Percentiles rank a stretch among this genome's conserved stretches.
Conservation (phyloP, 1,284 basidiomycete species). For the Papiliotrema laurentii region DNA sequence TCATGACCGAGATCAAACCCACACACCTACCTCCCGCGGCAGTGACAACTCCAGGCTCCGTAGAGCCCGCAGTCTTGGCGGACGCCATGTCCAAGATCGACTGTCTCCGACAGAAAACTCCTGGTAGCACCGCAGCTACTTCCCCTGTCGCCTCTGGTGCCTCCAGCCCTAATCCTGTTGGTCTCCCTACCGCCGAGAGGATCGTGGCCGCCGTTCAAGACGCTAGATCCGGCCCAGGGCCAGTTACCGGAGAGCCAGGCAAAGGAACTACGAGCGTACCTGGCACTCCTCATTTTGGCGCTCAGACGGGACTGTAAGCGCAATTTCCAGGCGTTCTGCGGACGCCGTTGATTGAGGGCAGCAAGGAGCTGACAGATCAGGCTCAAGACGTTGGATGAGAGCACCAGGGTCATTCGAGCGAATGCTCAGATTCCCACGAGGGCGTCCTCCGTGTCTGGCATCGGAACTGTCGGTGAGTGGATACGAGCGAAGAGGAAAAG, state of each 20-base stretch:
- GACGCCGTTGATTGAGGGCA: background rate
- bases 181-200: slow-evolving; percentile 7
- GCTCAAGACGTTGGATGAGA: slow-evolving; percentile 44
- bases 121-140: slow-evolving; percentile 17
- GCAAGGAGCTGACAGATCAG: slow-evolving; percentile 14
- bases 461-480: slow-evolving; percentile 44
- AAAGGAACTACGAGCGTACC: slow-evolving; percentile 20
- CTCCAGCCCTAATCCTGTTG: slow-evolving; percentile 26
- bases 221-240: slow-evolving; percentile 1
- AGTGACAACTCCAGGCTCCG: background rate
- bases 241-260: background rate
- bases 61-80: slow-evolving; percentile 35
- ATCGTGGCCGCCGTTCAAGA: slow-evolving; percentile 3
- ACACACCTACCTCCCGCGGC: background rate
- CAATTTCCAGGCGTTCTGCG: too few relatives aligned
- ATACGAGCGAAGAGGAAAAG: background rate
- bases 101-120: slow-evolving; percentile 30
- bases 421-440: slow-evolving; percentile 38
- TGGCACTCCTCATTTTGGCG: slow-evolving; percentile 49
- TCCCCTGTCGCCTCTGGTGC: slow-evolving; percentile 29
- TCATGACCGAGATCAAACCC: slow-evolving; percentile 13
- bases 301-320: slow-evolving; percentile 43
- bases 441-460: slow-evolving; percentile 48
- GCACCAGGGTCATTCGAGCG: slow-evolving; percentile 41
- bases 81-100: slow-evolving; percentile 44